phyloP scores from a whole-genome alignment of 1,284 basidiomycete genomes.

The Peniophora sp. region DNA sequence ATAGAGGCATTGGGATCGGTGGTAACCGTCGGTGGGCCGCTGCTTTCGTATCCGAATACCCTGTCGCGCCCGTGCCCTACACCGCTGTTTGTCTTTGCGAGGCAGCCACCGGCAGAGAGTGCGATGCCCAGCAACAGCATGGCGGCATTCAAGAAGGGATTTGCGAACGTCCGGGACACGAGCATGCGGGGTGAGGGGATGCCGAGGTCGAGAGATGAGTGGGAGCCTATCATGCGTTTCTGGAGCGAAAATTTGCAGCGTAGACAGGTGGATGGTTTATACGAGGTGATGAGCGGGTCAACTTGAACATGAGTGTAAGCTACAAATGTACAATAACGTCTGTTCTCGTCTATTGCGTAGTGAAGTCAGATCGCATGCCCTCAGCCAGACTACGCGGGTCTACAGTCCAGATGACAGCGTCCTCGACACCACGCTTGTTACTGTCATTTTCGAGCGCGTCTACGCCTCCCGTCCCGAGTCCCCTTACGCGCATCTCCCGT shows the following conservation, averaged over 20 bases:
- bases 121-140: slow-evolving; percentile 37
- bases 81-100: slow-evolving; percentile 57
- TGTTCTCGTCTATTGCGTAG: background rate
- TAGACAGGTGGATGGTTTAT: slow-evolving; percentile 60
- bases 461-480: slow-evolving; percentile 6
- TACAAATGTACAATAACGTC: background rate
- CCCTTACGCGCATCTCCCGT: slow-evolving; percentile 34
- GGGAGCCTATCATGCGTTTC: slow-evolving; percentile 79
- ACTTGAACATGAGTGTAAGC: background rate
- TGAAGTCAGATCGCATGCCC: slow-evolving; percentile 44
- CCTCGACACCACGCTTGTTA: slow-evolving; percentile 5
- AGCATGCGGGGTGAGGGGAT: slow-evolving; percentile 50
- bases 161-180: slow-evolving; percentile 39
- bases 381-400: slow-evolving; percentile 73
- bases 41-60: slow-evolving; percentile 67
- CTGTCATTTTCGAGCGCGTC: slow-evolving; percentile 8
- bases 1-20: slow-evolving; percentile 50
- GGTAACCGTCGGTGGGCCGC: slow-evolving; percentile 60
- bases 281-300: slow-evolving; percentile 56
- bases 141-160: slow-evolving; percentile 52
- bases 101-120: slow-evolving; percentile 36
- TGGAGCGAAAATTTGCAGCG: slow-evolving; percentile 69
- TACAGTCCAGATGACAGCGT: slow-evolving; percentile 62
- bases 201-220: slow-evolving; percentile 71
- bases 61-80: slow-evolving; percentile 43